Base-by-base conservation (phyloP, 2,329 filamentous ascomycete genomes). In the Sclerotinia borealis region DNA sequence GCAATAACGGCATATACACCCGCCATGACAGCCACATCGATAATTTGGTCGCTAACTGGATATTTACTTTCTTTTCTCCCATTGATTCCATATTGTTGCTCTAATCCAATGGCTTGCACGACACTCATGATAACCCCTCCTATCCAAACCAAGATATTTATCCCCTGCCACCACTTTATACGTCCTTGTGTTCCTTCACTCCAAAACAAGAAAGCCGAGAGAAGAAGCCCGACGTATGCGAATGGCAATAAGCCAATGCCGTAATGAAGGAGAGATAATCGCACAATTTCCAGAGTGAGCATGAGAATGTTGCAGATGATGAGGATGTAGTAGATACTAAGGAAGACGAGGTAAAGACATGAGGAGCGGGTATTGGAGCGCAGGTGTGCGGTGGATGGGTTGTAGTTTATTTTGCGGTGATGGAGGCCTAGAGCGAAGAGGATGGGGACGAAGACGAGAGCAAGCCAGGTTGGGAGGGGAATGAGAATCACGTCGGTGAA, bases 201-300 rank as follows among this genome's bases (percentile, higher is more conserved):
- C 47, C 64, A 68, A 48, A 72, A 69, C 19, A 75, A n/a, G 3
- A 65, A 31, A 1, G 52, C 63, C 13, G 68, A 74, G 2, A 70
- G 45, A 3, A 76, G n/a, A 1, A 75, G 47, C 1, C 73, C 72
- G 11, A 71, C 69, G 62, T 72, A 75, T 10, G 65, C 66, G 61
- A 77, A 76, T 13, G 75, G 74, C n/a, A 75, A 39, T 8, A 77
- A 66, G 0, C 70, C 71, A 60, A 76, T 72, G 1, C 73, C 73
- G 52, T 72, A 70, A 59, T 73, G 61, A 5, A 75, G 65, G 7
- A 74, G 64, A 3, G 64, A 55, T 8, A 77, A 65, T 1, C 74
- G 71, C 6, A 72, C 73, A 29, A 77, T 72, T 63, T 76, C 74
- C 7, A 76, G 68, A 1, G 69, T 70, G 48, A 68, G 62, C 73